These are phyloP conservation scores for Boletus insuetus DNA, from an alignment of 768 basidiomycete genomes.

Conservation along the genomic window DNA sequence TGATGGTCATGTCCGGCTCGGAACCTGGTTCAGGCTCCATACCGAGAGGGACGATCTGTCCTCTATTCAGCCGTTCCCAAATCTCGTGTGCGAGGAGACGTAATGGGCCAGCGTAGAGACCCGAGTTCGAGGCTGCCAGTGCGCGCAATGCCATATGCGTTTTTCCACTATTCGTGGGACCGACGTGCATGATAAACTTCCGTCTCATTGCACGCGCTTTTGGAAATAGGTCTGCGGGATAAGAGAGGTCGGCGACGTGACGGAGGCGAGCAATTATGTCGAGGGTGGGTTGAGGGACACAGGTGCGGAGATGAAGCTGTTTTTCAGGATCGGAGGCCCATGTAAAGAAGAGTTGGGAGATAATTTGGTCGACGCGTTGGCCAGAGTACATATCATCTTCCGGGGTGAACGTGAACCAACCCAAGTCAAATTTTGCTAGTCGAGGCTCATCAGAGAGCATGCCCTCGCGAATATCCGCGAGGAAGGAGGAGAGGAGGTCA, in stretches of 20 bases:
- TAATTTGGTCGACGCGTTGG: constrained; percentile 44
- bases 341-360: constrained; percentile 51
- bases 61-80: constrained; percentile 86
- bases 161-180: constrained; percentile 97
- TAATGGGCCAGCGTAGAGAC: constrained; percentile 89
- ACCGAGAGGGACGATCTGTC: constrained; percentile 79
- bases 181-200: constrained; percentile 92
- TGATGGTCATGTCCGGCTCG: constrained; percentile 37
- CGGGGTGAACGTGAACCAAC: constrained; percentile 41
- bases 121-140: constrained; percentile 67
- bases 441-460: constrained; percentile 15
- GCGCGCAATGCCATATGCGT: constrained; percentile 91
- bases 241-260: constrained; percentile 39
- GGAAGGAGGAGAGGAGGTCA: constrained; percentile 44
- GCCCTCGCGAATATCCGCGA: constrained; percentile 37
- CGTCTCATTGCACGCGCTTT: constrained; percentile 60
- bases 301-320: constrained; percentile 21
- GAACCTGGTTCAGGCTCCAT: constrained; percentile 41
- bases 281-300: constrained; percentile 35
- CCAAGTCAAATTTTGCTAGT: constrained; percentile 36
- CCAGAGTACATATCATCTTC: constrained; percentile 26
- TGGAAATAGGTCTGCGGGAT: constrained; percentile 48
- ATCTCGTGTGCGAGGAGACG: constrained; percentile 94
- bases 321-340: constrained; percentile 47
- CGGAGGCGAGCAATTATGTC: constrained; percentile 38